Evolutionary conservation across 2,329 filamentous ascomycete species (phyloP), one percentile per base, ranked within the genome.

Genomic region (Sporothrix protearum): DNA sequence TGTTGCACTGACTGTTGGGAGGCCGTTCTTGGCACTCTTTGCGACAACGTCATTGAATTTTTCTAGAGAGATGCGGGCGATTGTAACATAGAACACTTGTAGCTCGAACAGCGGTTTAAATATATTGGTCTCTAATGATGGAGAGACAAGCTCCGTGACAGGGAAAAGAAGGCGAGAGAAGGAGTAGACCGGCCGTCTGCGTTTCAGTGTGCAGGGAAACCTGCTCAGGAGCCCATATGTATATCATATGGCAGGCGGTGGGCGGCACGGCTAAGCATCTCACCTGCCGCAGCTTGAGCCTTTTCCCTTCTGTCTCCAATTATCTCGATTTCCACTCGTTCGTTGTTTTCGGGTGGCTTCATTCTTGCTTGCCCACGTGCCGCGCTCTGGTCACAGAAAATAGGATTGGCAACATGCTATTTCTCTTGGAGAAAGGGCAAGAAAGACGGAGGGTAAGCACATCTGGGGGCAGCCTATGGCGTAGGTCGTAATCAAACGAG

Each of bases 201-300:
- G 49, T 70, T 55, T 64, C 42, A 68, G 64, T 45, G 59, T 42
- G 59, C 59, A 45, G 30, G 64, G 64, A 36, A 36, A 49, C 64
- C 42, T 36, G 47, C 45, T 45, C 10, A 30, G 30, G 53, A 51
- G 16, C 39, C n/a, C n/a, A n/a, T n/a, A n/a, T n/a, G n/a, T n/a
- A n/a, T n/a, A n/a, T n/a, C 25, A 49, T 47, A 66, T 33, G 16
- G 63, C 22, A 66, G 63, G 22, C 25, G 33, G 63, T 49, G 63
- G 25, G 25, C 63, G 63, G 42, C 63, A 66, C 63, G 63, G 63
- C 28, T 66, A 42, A 42, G 25, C 25, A 66, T 66, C 28, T 42
- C 63, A 28, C 47, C n/a, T 68, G 45, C 64, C 64, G 47, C 30
- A 25, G 64, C 7, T 25, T 53, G 30, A 68, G 36, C 64, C 30